Evolutionary conservation across 2,329 filamentous ascomycete species (phyloP).

Genomic region (Monosporascus sp.): DNA sequence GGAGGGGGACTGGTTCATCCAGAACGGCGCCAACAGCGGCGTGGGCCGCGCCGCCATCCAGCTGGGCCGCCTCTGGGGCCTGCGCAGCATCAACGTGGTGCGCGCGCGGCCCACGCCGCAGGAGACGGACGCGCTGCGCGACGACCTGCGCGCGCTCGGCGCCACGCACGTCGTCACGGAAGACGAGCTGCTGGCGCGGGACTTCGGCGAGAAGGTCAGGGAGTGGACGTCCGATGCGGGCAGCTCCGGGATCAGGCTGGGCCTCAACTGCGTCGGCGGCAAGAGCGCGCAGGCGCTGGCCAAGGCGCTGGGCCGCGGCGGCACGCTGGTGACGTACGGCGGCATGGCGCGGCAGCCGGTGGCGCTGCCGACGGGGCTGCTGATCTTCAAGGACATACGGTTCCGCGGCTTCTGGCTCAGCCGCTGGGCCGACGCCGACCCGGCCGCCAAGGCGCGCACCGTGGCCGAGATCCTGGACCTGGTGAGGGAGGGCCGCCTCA

Average conservation of each 20-base stretch:
- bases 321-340: conserved; percentile 85
- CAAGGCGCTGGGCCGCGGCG: conserved; percentile 63
- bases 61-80: conserved; percentile 77
- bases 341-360: conserved; percentile 91
- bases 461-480: conserved; percentile 80
- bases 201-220: conserved; percentile 56
- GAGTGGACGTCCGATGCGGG: conserved; percentile 66
- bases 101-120: conserved; percentile 62
- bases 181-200: conserved; percentile 47
- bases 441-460: conserved; percentile 68
- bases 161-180: conserved; percentile 54
- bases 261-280: conserved; percentile 90
- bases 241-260: conserved; percentile 58
- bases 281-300: conserved; percentile 75
- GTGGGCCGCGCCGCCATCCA: conserved; percentile 91
- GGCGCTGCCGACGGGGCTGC: conserved; percentile 69
- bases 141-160: conserved; percentile 49
- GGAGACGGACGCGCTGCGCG: conserved; percentile 55
- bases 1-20: conserved; percentile 89
- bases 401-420: conserved; percentile 96
- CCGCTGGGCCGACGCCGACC: conserved; percentile 75
- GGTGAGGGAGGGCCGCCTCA: conserved; percentile 70
- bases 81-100: conserved; percentile 86
- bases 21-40: conserved; percentile 93
- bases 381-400: conserved; percentile 89